Conservation (phyloP, 257 asterid species). For the Lantana camara region DNA sequence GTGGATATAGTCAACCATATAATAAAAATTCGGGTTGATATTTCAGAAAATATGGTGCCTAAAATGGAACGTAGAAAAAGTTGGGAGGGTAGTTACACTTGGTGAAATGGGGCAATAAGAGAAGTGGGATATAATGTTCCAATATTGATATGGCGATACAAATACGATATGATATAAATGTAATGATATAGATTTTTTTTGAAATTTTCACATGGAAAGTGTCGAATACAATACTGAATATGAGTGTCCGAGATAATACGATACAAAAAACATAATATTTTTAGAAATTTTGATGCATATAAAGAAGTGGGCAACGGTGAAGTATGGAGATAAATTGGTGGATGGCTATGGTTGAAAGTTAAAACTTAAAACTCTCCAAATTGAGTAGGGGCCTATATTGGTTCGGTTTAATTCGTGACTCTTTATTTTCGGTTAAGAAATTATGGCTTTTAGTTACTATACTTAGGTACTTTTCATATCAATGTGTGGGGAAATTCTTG, state of each 20-base stretch:
- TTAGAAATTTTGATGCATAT: too few relatives aligned
- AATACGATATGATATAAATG: too few relatives aligned
- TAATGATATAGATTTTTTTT: too few relatives aligned
- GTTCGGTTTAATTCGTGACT: background rate
- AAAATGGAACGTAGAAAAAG: too few relatives aligned
- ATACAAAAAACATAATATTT: too few relatives aligned
- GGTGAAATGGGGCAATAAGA: background rate
- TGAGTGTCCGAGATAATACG: too few relatives aligned
- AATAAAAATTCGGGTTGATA: slow-evolving; percentile 10
- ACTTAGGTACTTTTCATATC: background rate
- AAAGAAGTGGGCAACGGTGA: background rate
- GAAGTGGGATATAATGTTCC: too few relatives aligned
- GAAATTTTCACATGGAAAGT: too few relatives aligned
- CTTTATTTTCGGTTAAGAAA: background rate
- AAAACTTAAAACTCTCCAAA: background rate
- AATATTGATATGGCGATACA: too few relatives aligned
- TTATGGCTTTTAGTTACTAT: slow-evolving; percentile 8
- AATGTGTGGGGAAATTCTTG: too few relatives aligned
- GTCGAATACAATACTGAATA: too few relatives aligned
- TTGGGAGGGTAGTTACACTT: slow-evolving; percentile 1
- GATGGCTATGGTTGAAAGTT: background rate
- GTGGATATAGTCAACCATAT: slow-evolving; percentile 21
- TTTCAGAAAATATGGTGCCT: background rate
- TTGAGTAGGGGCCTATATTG: slow-evolving; percentile 16
- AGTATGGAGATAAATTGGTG: slow-evolving; percentile 6